Conservation (phyloP, 176 grass and related monocot species). For the Raddia guianensis region DNA sequence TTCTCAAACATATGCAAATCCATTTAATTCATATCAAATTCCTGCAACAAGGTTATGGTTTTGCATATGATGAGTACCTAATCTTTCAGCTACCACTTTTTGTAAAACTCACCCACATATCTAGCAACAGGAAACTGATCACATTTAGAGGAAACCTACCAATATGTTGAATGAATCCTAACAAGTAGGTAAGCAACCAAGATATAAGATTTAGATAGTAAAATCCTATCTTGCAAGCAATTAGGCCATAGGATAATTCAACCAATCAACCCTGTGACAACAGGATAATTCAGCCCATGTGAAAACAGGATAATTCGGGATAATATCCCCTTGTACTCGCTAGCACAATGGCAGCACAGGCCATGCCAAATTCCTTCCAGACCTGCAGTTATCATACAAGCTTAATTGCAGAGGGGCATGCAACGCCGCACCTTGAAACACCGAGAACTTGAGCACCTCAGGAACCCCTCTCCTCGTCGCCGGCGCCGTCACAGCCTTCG, state of each 20-base stretch:
- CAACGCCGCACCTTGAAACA: constrained; percentile 63
- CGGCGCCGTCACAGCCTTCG: not conserved
- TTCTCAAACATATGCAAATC: constrained; percentile 21
- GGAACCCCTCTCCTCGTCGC: constrained; percentile 45
- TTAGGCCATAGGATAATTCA: not conserved
- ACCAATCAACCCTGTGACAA: not conserved
- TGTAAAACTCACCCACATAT: not conserved
- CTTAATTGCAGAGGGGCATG: not conserved
- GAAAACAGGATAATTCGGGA: constrained; percentile 8
- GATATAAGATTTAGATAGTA: not conserved
- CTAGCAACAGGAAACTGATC: not conserved
- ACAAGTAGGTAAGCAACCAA: not conserved
- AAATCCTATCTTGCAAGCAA: constrained; percentile 1
- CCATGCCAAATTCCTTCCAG: not conserved
- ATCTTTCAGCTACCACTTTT: not conserved
- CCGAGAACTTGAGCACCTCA: constrained; percentile 63
- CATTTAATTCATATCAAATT: constrained; percentile 24
- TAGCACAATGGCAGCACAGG: constrained; percentile 1
- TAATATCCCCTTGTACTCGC: constrained; percentile 1
- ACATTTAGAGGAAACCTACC: not conserved
- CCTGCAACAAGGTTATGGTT: not conserved
- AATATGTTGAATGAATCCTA: not conserved
- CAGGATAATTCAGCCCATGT: constrained; percentile 13
- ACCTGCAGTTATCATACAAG: not conserved
- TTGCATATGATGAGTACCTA: not conserved